Conservation (phyloP, 2,329 filamentous ascomycete species). For the Penicillium frequentans region DNA sequence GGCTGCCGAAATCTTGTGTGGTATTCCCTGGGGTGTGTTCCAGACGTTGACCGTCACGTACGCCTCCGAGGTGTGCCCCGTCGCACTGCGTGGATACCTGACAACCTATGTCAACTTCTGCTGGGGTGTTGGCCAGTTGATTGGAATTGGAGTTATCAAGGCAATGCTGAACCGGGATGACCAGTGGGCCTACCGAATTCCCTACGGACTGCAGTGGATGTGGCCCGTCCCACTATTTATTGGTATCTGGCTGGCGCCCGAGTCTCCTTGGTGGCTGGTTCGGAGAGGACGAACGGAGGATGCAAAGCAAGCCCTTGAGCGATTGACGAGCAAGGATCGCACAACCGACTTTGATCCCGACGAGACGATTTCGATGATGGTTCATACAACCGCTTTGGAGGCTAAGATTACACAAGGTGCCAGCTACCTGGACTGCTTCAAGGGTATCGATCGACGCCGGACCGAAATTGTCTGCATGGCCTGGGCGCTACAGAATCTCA, state of each 20-base stretch:
- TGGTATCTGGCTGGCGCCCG: conserved; percentile 50
- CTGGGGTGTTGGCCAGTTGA: conserved; percentile 52
- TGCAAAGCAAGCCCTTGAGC: conserved; percentile 44
- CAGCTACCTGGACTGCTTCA: conserved; percentile 81
- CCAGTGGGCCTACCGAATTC: conserved; percentile 54
- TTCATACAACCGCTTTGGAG: conserved; percentile 81
- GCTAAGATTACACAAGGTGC: conserved; percentile 71
- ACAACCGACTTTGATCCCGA: conserved; percentile 76
- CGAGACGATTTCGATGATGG: conserved; percentile 89
- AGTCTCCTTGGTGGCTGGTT: conserved; percentile 55
- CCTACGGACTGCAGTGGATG: conserved; percentile 55
- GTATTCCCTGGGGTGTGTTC: conserved; percentile 55
- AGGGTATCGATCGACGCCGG: conserved; percentile 71
- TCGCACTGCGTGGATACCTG: conserved; percentile 46
- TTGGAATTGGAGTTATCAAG: conserved; percentile 53
- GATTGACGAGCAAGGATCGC: conserved; percentile 46
- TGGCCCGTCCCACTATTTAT: conserved; percentile 53
- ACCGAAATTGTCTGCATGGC: conserved; percentile 72
- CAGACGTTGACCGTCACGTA: conserved; percentile 51
- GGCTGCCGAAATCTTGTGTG: conserved; percentile 53
- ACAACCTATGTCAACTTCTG: conserved; percentile 51
- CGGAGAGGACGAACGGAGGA: conserved; percentile 47
- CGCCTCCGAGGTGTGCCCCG: conserved; percentile 49
- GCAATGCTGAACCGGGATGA: conserved; percentile 47
- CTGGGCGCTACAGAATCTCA: conserved; percentile 65